A percentile compares a stretch with the other conserved stretches of the same genome.
Evolutionary conservation across 345 rosid genomes (phyloP).

Genomic region (Psidium friedrichsthalianum): DNA sequence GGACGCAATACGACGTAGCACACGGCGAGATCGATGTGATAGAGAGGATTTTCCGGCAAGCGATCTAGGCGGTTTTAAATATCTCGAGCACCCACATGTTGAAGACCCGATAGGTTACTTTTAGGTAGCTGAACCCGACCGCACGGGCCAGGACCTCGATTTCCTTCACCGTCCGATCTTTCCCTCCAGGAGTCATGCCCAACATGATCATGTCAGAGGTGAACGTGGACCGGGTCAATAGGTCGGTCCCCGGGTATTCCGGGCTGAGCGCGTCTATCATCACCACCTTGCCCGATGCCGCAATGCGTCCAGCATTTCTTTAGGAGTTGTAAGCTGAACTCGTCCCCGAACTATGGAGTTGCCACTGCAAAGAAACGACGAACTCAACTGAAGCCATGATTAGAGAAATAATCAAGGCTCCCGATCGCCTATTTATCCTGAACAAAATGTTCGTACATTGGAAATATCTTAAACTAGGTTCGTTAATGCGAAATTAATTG

Average conservation of each 20-base stretch:
- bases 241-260: slow-evolving; percentile 7
- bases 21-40: not conserved
- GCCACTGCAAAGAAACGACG: slow-evolving; percentile 10
- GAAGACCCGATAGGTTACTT: not conserved
- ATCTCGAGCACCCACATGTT: not conserved
- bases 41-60: not conserved
- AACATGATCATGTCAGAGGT: slow-evolving; percentile 33
- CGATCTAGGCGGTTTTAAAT: not conserved
- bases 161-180: slow-evolving; percentile 33
- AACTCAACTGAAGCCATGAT: not conserved
- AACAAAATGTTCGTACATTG: not conserved
- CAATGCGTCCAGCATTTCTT: slow-evolving; percentile 30
- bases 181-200: slow-evolving; percentile 21
- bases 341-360: slow-evolving; percentile 28
- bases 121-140: slow-evolving; percentile 15
- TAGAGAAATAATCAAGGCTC: not conserved
- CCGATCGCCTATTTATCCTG: not conserved
- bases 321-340: slow-evolving; percentile 25
- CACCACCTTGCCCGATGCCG: slow-evolving; percentile 26
- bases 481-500: not conserved
- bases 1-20: not conserved
- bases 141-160: slow-evolving; percentile 19
- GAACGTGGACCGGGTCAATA: slow-evolving; percentile 16
- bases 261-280: slow-evolving; percentile 28
- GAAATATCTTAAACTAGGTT: not conserved